Base-by-base conservation (phyloP, 2,329 filamentous ascomycete genomes). In the Ascochyta clinopodiicola region DNA sequence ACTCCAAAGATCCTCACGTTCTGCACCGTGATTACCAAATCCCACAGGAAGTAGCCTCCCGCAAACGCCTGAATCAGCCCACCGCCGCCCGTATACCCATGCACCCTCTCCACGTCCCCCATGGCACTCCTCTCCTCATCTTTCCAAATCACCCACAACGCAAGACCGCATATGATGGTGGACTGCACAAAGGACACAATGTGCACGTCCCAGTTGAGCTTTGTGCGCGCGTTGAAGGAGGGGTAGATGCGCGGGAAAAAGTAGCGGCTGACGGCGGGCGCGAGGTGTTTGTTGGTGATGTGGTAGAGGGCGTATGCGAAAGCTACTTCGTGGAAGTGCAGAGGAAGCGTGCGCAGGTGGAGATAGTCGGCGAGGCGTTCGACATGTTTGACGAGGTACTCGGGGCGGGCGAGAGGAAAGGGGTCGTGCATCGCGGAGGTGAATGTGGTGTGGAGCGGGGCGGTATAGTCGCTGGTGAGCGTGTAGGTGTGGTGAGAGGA, bases 41-140 rank as follows among this genome's bases (percentile, higher is more conserved):
- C 91, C 90, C 90, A 96, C 45, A 94, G 75, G 70, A 96, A 96
- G 74, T 96, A 96, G 9, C 91, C 91, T 21, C 86, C 82, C 1
- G 90, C 91, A 64, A 93, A 82, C 9, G 87, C 88, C 75, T 92
- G 89, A 49, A 93, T 84, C 80, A 94, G 83, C 38, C 88, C 90
- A 29, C 82, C 81, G 15, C 82, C 84, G 27, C 89, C 88, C 7
- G 87, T 90, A 70, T 96, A 95, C 27, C 89, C 91, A 84, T 88
- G 93, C 22, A 95, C 80, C 27, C 88, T 84, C 70, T 87, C 86
- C 66, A 87, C 80, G 79, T 83, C 86, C 66, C 84, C 79, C 85
- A 91, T 90, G 42, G 78, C 77, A 63, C 76, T 79, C 56, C 90
- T 83, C 74, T 92, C 89, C 36, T 86, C 78, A 73, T 95, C 91